Base-by-base conservation (phyloP, 805 yeast species). In the Brettanomyces bruxellensis region DNA sequence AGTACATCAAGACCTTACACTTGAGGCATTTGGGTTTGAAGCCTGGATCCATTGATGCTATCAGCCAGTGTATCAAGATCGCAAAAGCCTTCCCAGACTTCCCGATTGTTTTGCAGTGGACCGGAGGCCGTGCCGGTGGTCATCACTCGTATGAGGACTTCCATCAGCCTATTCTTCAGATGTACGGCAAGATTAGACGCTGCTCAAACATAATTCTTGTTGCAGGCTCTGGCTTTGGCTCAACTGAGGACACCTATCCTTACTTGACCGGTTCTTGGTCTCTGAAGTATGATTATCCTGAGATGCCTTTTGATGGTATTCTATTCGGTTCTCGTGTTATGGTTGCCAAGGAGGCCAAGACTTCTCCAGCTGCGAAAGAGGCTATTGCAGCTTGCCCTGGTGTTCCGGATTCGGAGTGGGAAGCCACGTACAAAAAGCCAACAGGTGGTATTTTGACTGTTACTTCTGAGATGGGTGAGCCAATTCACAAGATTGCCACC, bases 51-150 rank as follows among this genome's bases (percentile, higher is more conserved):
- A 76, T 89, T 47, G 99, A 93, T 57, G 84, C 97, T 40, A 88
- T 93, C 60, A 74, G 81, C 54, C 91, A 86, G 66, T 86, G 81
- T 55, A 81, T 93, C 57, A 70, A 83, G 51, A 93, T 93, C 62
- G 99, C 99, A 46, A 87, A 86, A 63, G 90, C 95, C 43, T 95
- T 90, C 70, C 99, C 99, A 55, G 71, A 67, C 52, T 93, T 93
- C 90, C 99, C 99, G 53, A 88, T 93, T 61, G 91, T 93, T 47
- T 72, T 93, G 58, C 99, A 93, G 75, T 93, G 99, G 99, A 93
- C 99, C 49, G 99, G 98, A 78, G 99, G 99, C 69, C 90, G 99
- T 78, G 99, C 97, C 73, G 99, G 99, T 78, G 99, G 99, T 63
- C 99, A 93, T 68, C 99, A 93, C 69, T 91, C 98, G 44, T 93